Percentiles rank a stretch among this genome's conserved stretches.
phyloP scores from a whole-genome alignment of 2,329 filamentous ascomycete genomes.

The Clathrospora elynae region DNA sequence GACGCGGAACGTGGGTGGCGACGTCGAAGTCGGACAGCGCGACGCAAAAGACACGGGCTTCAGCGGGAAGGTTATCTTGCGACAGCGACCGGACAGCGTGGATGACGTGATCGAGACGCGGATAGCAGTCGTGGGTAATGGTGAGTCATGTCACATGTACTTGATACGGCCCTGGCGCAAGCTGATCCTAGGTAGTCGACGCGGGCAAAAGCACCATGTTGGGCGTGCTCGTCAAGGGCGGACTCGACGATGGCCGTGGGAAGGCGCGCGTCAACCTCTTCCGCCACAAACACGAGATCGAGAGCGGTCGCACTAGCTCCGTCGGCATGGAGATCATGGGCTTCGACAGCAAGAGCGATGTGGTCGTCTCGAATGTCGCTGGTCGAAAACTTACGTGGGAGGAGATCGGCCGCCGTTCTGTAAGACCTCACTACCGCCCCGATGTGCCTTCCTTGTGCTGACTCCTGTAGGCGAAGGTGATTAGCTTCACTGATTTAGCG shows the following conservation, averaged over 20 bases:
- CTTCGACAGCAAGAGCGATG: constrained; percentile 84
- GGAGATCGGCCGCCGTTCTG: constrained; percentile 91
- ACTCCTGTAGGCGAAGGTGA: constrained; percentile 74
- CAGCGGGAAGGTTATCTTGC: constrained; percentile 84
- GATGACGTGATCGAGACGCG: constrained; percentile 94
- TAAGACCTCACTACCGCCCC: constrained; percentile 27
- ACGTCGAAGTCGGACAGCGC: constrained; percentile 69
- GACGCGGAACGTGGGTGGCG: constrained; percentile 85
- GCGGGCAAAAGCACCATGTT: constrained; percentile 96
- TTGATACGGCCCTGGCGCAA: neutral
- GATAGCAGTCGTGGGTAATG: constrained; percentile 96
- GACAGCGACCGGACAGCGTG: constrained; percentile 71
- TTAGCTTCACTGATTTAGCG: constrained; percentile 92
- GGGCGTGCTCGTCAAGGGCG: constrained; percentile 92
- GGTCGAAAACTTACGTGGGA: constrained; percentile 94
- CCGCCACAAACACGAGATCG: constrained; percentile 96
- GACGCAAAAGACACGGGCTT: constrained; percentile 72
- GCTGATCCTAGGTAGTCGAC: constrained; percentile 65
- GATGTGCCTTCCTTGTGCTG: constrained; percentile 9
- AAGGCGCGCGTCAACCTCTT: constrained; percentile 95
- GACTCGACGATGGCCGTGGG: constrained; percentile 90
- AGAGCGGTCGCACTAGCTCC: constrained; percentile 91
- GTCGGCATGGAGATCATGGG: constrained; percentile 98
- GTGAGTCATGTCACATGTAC: constrained; percentile 49
- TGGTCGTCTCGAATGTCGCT: constrained; percentile 79